Conservation (phyloP, 805 yeast genomes). For the Schizosaccharomyces japonicus region DNA sequence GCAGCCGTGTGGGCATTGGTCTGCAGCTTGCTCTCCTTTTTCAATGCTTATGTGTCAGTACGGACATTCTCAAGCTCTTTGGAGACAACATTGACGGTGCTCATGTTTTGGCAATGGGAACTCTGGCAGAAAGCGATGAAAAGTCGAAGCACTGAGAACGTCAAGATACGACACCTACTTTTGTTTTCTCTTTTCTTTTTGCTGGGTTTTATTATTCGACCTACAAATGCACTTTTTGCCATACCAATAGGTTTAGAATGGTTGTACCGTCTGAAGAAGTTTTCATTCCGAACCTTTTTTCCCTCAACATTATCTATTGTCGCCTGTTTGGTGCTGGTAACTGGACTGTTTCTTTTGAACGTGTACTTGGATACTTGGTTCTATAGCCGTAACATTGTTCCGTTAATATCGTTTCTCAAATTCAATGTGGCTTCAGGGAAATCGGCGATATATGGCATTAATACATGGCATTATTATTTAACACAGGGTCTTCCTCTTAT, state of each 20-base stretch:
- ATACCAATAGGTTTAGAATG: neutral
- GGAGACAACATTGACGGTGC: constrained; percentile 46
- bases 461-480: constrained; percentile 68
- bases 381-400: constrained; percentile 31
- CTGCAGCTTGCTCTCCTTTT: constrained; percentile 38
- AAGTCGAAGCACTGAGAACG: constrained; percentile 46
- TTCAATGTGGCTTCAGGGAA: constrained; percentile 56
- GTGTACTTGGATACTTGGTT: constrained; percentile 13
- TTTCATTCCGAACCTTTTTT: constrained; percentile 4
- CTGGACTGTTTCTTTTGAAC: neutral
- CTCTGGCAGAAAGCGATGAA: neutral
- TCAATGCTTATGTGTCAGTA: constrained; percentile 60
- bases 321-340: constrained; percentile 12
- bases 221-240: constrained; percentile 39
- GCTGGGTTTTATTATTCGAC: constrained; percentile 32
- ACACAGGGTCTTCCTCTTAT: constrained; percentile 64
- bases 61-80: constrained; percentile 70
- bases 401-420: constrained; percentile 43
- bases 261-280: constrained; percentile 8
- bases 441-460: constrained; percentile 61
- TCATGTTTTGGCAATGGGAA: constrained; percentile 23
- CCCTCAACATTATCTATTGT: neutral
- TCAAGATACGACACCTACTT: constrained; percentile 7
- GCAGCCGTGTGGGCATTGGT: constrained; percentile 17
- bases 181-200: constrained; percentile 19